Conservation (phyloP, 2,329 filamentous ascomycete genomes). For the Paradendryphiella salina region DNA sequence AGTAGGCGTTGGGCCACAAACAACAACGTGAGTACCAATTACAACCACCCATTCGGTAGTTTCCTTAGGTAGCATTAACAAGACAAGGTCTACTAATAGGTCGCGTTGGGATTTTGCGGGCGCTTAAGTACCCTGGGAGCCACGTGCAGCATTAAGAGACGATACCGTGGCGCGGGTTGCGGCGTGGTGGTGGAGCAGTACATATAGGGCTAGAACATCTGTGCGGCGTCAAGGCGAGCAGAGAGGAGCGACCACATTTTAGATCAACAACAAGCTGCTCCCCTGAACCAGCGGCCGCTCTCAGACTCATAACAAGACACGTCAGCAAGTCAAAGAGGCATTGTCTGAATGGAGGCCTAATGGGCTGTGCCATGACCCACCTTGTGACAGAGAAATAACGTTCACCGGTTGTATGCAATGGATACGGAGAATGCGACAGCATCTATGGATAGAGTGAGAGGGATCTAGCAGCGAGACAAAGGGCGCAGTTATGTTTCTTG, state of each 20-base stretch:
- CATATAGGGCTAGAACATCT: slow-evolving; percentile 1
- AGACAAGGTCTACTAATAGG: background rate
- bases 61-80: too few relatives aligned
- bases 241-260: background rate
- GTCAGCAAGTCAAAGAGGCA: slow-evolving; percentile 4
- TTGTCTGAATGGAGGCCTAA: slow-evolving; percentile 6
- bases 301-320: background rate
- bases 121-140: slow-evolving; percentile 8
- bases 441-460: background rate
- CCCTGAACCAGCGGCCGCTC: background rate
- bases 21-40: background rate
- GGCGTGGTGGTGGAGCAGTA: slow-evolving; percentile 4
- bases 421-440: too few relatives aligned
- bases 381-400: background rate
- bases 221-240: slow-evolving; percentile 1
- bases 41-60: too few relatives aligned
- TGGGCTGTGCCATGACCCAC: slow-evolving; percentile 16
- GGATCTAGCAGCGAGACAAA: background rate
- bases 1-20: too few relatives aligned
- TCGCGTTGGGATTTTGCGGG: background rate
- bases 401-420: slow-evolving; percentile 8
- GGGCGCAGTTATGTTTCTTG: background rate
- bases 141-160: slow-evolving; percentile 6
- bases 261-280: slow-evolving; percentile 1
- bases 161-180: background rate